Evolutionary conservation across 495 filamentous ascomycete species (phyloP).

Genomic region (Hyaloscypha hepaticicola): DNA sequence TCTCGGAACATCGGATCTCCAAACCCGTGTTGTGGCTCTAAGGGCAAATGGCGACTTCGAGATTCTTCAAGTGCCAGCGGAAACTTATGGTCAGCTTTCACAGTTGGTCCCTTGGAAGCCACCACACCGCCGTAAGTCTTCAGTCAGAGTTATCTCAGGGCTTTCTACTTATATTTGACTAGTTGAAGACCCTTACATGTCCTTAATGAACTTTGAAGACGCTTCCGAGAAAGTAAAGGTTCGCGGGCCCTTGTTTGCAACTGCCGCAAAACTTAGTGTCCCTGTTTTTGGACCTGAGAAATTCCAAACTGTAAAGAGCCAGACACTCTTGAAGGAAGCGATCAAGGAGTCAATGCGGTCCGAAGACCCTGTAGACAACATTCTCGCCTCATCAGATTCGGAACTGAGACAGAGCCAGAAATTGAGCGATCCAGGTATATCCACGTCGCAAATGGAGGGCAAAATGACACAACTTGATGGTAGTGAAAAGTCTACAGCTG

Average conservation of each 20-base stretch:
- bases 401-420: conserved; percentile 2
- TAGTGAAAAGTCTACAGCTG: conserved; percentile 1
- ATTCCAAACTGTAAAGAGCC: conserved; percentile 2
- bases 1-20: conserved; percentile 55
- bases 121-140: conserved; percentile 15
- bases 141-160: not conserved
- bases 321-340: conserved; percentile 33
- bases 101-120: conserved; percentile 42
- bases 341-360: conserved; percentile 38
- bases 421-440: not conserved
- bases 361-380: conserved; percentile 26
- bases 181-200: conserved; percentile 45
- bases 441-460: not conserved
- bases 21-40: conserved; percentile 65
- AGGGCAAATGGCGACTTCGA: conserved; percentile 66
- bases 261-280: conserved; percentile 41
- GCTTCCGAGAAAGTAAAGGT: conserved; percentile 39
- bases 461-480: not conserved
- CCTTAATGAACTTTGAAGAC: conserved; percentile 46
- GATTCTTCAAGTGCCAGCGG: conserved; percentile 61
- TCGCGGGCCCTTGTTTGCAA: conserved; percentile 45
- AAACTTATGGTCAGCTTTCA: conserved; percentile 48
- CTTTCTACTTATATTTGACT: conserved; percentile 23
- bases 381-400: conserved; percentile 33
- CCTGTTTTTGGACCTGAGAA: conserved; percentile 45